A percentile compares a stretch with the other conserved stretches of the same genome.
Evolutionary conservation across 2,329 filamentous ascomycete species (phyloP).

Genomic region (Verticillium dahliae): DNA sequence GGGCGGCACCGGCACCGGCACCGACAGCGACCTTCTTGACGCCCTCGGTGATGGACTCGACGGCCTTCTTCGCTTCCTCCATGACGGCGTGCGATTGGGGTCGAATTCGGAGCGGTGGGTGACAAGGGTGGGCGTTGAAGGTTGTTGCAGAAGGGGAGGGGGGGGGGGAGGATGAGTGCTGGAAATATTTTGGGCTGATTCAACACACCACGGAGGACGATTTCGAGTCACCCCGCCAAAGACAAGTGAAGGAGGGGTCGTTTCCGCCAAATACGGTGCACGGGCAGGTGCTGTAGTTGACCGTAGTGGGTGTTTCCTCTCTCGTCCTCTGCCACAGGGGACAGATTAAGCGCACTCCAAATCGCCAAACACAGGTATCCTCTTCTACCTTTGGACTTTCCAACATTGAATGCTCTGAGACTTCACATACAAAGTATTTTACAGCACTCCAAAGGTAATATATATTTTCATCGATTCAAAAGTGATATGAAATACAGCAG

Average conservation of each 20-base stretch:
- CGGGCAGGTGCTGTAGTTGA: neutral
- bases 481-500: too few relatives aligned
- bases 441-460: too few relatives aligned
- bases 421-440: too few relatives aligned
- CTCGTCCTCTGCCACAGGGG: too few relatives aligned
- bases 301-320: neutral
- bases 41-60: slow-evolving; percentile 33
- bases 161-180: neutral
- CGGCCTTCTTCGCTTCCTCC: slow-evolving; percentile 40
- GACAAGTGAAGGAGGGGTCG: neutral
- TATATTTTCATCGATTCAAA: too few relatives aligned
- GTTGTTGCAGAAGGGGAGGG: neutral
- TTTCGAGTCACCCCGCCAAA: slow-evolving; percentile 9
- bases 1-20: slow-evolving; percentile 50
- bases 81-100: slow-evolving; percentile 22
- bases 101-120: neutral
- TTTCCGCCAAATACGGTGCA: neutral
- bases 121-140: neutral
- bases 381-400: too few relatives aligned
- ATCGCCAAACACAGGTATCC: too few relatives aligned
- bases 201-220: neutral
- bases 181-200: slow-evolving; percentile 6
- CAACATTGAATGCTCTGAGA: too few relatives aligned
- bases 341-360: too few relatives aligned
- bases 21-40: slow-evolving; percentile 44